Percentiles rank a stretch among this genome's conserved stretches.
These are phyloP conservation scores for Neolentinus lepideus DNA, from an alignment of 1,284 basidiomycete genomes.

Conservation along the genomic window DNA sequence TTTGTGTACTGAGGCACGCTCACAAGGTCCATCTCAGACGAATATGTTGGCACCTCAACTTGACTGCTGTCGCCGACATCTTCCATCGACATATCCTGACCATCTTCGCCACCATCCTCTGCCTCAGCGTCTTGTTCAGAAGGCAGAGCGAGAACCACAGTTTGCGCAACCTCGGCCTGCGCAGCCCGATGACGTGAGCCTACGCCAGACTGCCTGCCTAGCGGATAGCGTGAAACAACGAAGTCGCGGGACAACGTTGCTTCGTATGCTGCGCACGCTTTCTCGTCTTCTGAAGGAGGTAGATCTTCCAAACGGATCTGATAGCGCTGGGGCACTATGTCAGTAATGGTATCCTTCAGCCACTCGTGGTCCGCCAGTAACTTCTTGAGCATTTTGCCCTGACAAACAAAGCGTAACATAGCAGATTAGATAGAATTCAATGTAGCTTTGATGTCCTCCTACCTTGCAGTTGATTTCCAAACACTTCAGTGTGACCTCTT, in stretches of 20 bases:
- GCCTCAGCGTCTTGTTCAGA: conserved; percentile 3
- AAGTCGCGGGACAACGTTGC: conserved; percentile 47
- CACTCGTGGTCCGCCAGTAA: conserved; percentile 38
- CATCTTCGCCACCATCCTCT: conserved; percentile 8
- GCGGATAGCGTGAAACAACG: conserved; percentile 6
- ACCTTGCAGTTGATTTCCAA: conserved; percentile 63
- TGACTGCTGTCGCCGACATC: conserved; percentile 1
- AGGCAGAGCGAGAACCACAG: background rate
- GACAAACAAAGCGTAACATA: conserved; percentile 6
- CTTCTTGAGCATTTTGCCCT: conserved; percentile 59
- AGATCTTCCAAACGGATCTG: conserved; percentile 45
- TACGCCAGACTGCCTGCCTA: conserved; percentile 9
- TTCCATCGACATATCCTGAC: conserved; percentile 11
- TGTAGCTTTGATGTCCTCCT: background rate
- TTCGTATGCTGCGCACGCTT: conserved; percentile 32
- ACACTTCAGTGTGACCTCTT: conserved; percentile 47
- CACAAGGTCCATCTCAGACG: background rate
- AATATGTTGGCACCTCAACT: background rate
- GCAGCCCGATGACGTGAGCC: conserved; percentile 1
- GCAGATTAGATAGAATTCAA: conserved; percentile 1
- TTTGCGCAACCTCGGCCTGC: background rate
- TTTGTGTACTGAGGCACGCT: conserved; percentile 6
- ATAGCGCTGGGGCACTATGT: conserved; percentile 39
- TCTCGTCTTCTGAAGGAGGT: conserved; percentile 40
- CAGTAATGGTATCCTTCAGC: conserved; percentile 34